phyloP scores from a whole-genome alignment of 208 protist genomes.

The Acanthamoeba castellanii region DNA sequence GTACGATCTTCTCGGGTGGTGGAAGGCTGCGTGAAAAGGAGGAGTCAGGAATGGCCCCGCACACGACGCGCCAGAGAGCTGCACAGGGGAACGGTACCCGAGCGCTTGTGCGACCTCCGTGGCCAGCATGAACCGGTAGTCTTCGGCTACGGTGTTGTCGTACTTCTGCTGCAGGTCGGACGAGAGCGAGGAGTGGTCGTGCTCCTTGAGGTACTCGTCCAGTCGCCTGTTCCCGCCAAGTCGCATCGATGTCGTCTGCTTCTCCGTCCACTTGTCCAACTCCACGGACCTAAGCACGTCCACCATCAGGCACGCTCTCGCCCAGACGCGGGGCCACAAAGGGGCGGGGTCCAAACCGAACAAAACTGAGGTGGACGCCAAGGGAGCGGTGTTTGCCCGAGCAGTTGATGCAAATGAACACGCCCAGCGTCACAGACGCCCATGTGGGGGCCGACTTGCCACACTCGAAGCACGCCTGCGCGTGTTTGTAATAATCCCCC shows the following conservation, averaged over 20 bases:
- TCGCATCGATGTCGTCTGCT: not conserved
- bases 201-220: conserved; percentile 24
- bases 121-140: conserved; percentile 1
- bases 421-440: conserved; percentile 85
- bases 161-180: not conserved
- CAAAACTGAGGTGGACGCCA: conserved; percentile 85
- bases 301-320: not conserved
- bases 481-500: too few species aligned
- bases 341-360: conserved; percentile 47
- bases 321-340: too few species aligned
- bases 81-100: not conserved
- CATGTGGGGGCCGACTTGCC: conserved; percentile 80
- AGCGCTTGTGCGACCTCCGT: conserved; percentile 1
- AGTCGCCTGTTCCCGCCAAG: not conserved
- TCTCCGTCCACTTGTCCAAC: conserved; percentile 28
- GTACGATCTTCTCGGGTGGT: not conserved
- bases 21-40: not conserved
- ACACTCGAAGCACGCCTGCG: conserved; percentile 34
- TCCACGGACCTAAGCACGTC: not conserved
- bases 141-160: not conserved
- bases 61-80: too few species aligned
- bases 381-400: conserved; percentile 84
- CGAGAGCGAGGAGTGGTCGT: not conserved
- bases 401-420: conserved; percentile 89
- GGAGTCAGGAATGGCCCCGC: not conserved